These are phyloP conservation scores for Tolypocladium guangdongense DNA, from an alignment of 2,329 filamentous ascomycete genomes.

Conservation along the genomic window DNA sequence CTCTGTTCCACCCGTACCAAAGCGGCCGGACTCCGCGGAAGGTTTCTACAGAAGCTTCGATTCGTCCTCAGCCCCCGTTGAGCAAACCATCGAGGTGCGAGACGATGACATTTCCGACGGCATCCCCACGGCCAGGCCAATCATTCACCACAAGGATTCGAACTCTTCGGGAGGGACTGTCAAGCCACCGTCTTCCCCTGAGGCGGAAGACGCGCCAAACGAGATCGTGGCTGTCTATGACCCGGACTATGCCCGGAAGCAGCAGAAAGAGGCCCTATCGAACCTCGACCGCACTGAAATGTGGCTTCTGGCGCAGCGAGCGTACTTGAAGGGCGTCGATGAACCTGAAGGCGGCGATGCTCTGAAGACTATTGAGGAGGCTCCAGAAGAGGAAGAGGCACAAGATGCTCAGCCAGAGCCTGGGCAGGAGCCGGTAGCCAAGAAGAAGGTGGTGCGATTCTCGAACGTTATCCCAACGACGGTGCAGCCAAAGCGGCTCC, in stretches of 20 bases:
- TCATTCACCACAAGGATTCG: slow-evolving; percentile 19
- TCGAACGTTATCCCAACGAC: slow-evolving; percentile 40
- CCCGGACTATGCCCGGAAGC: slow-evolving; percentile 61
- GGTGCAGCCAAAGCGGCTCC: slow-evolving; percentile 37
- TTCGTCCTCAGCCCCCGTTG: slow-evolving; percentile 39
- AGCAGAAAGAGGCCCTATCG: slow-evolving; percentile 58
- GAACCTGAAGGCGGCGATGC: slow-evolving; percentile 26
- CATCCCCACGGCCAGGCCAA: slow-evolving; percentile 55
- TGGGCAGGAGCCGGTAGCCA: slow-evolving; percentile 16
- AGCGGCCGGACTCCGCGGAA: slow-evolving; percentile 25
- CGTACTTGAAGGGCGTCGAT: slow-evolving; percentile 61
- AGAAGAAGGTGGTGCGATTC: slow-evolving; percentile 70
- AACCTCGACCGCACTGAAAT: slow-evolving; percentile 75
- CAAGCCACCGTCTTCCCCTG: slow-evolving; percentile 28
- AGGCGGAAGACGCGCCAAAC: slow-evolving; percentile 45
- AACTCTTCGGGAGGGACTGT: slow-evolving; percentile 18
- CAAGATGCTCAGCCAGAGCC: slow-evolving; percentile 15
- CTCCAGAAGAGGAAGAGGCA: slow-evolving; percentile 18
- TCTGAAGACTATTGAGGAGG: slow-evolving; percentile 25
- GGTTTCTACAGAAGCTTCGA: slow-evolving; percentile 27
- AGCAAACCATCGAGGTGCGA: slow-evolving; percentile 54
- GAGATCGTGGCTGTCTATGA: slow-evolving; percentile 64
- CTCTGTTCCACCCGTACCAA: slow-evolving; percentile 23
- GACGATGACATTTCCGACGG: slow-evolving; percentile 38
- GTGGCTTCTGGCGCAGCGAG: slow-evolving; percentile 76